phyloP scores from a whole-genome alignment of 176 grass and related monocot species.

The Pontederia paniculata region DNA sequence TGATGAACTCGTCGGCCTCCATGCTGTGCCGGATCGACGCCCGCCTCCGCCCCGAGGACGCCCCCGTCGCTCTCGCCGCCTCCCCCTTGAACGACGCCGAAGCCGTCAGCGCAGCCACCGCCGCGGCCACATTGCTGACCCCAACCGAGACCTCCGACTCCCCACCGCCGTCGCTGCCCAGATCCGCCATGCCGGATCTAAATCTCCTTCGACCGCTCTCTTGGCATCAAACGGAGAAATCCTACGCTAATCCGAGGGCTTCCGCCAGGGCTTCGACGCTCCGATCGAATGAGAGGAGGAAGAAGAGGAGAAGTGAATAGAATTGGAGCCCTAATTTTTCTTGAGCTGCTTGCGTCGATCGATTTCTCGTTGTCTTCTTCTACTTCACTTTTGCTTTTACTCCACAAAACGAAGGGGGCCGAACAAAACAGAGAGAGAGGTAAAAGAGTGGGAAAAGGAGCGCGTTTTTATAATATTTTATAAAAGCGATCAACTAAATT shows the following conservation, averaged over 20 bases:
- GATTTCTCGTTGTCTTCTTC: background rate
- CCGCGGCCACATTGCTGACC: background rate
- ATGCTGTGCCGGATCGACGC: constrained; percentile 37
- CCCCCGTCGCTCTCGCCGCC: background rate
- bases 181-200: constrained; percentile 17
- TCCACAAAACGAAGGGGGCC: background rate
- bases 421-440: too few relatives aligned
- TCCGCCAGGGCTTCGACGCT: background rate
- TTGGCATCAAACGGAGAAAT: background rate
- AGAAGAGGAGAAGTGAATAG: background rate
- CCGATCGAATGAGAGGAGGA: background rate
- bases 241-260: background rate
- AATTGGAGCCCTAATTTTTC: background rate
- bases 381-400: background rate
- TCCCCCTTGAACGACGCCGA: constrained; percentile 1
- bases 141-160: background rate
- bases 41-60: constrained; percentile 30
- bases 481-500: too few relatives aligned
- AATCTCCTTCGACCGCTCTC: background rate
- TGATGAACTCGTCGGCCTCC: constrained; percentile 72
- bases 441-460: too few relatives aligned
- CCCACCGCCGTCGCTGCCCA: background rate
- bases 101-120: background rate
- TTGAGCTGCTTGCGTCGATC: background rate
- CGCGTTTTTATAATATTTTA: too few relatives aligned